Conservation (phyloP, 2,329 filamentous ascomycete species). For the Colletotrichum graminicola region DNA sequence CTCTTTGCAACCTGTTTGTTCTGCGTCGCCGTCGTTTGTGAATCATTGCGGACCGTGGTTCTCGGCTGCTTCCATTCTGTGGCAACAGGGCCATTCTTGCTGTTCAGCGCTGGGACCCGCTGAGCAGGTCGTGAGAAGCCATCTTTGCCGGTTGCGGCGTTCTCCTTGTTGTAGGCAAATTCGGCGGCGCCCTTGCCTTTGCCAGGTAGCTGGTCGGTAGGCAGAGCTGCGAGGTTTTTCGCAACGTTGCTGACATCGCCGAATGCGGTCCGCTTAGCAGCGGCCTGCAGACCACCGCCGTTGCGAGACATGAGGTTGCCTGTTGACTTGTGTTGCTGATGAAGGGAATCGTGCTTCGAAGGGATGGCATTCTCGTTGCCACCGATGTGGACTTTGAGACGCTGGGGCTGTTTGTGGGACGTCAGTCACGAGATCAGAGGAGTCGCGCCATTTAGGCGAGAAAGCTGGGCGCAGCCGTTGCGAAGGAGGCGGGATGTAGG, state of each 20-base stretch:
- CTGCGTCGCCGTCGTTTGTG: conserved; percentile 27
- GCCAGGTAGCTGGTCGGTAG: conserved; percentile 47
- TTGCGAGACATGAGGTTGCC: conserved; percentile 68
- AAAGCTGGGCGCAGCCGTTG: background rate
- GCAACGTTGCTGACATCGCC: conserved; percentile 83
- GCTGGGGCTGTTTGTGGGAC: conserved; percentile 51
- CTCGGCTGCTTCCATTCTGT: conserved; percentile 40
- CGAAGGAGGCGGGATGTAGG: conserved; percentile 26
- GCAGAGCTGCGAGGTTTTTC: conserved; percentile 47
- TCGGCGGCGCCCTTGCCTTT: conserved; percentile 54
- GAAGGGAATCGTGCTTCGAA: conserved; percentile 70
- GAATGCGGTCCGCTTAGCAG: conserved; percentile 82
- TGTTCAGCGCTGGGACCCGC: conserved; percentile 37
- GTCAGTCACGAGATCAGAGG: conserved; percentile 20
- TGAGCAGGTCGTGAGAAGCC: conserved; percentile 44
- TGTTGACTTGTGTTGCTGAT: conserved; percentile 87
- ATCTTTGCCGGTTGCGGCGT: conserved; percentile 44
- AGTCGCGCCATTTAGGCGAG: background rate
- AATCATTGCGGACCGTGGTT: conserved; percentile 31
- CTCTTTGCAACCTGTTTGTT: conserved; percentile 35
- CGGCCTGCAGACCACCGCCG: conserved; percentile 69
- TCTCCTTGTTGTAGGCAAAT: conserved; percentile 47
- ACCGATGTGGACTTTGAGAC: conserved; percentile 61
- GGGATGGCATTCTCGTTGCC: conserved; percentile 78
- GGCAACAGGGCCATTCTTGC: conserved; percentile 27